These are phyloP conservation scores for Suillus brevipes DNA, from an alignment of 768 basidiomycete species.

Conservation along the genomic window DNA sequence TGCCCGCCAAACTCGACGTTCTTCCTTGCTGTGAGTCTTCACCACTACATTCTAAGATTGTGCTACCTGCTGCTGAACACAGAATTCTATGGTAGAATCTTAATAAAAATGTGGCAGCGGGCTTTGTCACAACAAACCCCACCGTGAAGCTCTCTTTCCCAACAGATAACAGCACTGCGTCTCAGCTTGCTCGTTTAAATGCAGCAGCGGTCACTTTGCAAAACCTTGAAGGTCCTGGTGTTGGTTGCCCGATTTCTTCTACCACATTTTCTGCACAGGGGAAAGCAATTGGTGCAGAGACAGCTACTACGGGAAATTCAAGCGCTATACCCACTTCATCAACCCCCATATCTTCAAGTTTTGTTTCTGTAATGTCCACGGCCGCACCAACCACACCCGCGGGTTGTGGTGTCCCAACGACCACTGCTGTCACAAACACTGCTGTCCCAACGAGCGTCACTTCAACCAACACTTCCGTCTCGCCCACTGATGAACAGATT, in stretches of 20 bases:
- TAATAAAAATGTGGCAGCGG: conserved; percentile 57
- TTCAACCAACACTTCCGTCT: conserved; percentile 11
- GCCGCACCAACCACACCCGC: not conserved
- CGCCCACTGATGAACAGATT: conserved; percentile 27
- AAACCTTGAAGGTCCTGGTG: conserved; percentile 66
- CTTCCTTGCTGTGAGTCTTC: conserved; percentile 48
- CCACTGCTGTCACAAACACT: not conserved
- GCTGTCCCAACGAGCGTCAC: conserved; percentile 1
- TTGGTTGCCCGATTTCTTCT: conserved; percentile 65
- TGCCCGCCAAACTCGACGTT: conserved; percentile 58
- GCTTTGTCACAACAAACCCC: conserved; percentile 67
- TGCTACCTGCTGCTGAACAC: conserved; percentile 3
- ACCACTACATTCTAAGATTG: conserved; percentile 12
- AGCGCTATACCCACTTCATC: not conserved
- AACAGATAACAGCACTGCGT: conserved; percentile 51
- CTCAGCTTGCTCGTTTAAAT: conserved; percentile 56
- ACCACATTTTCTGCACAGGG: conserved; percentile 55
- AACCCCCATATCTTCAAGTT: conserved; percentile 4
- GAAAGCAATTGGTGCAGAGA: conserved; percentile 25
- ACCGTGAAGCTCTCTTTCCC: conserved; percentile 61
- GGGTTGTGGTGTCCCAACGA: conserved; percentile 3
- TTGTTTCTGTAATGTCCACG: not conserved
- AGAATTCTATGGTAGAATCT: conserved; percentile 34
- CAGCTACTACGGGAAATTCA: conserved; percentile 8
- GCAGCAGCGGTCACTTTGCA: conserved; percentile 69